Evolutionary conservation across 257 asterid genomes (phyloP).

Genomic region (Euphrasia confusa): DNA sequence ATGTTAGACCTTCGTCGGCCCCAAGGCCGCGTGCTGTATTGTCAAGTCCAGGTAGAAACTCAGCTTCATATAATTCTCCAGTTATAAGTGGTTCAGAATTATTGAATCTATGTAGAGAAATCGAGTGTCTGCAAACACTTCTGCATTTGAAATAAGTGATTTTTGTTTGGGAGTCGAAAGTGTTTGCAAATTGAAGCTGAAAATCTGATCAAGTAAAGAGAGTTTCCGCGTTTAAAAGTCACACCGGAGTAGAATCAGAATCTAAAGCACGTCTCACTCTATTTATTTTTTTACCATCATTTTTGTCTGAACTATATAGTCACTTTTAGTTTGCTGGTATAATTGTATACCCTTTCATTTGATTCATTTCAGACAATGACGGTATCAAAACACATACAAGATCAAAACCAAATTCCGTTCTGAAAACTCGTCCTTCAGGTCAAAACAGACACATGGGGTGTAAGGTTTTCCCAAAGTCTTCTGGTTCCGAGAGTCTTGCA

Average conservation of each 20-base stretch:
- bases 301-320: not conserved
- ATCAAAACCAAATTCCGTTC: conserved; percentile 36
- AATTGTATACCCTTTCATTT: not conserved
- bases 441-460: conserved; percentile 47
- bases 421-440: conserved; percentile 30
- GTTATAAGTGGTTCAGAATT: not conserved
- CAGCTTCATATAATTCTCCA: not conserved
- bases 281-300: too few relatives aligned
- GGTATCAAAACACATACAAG: conserved; percentile 40
- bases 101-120: not conserved
- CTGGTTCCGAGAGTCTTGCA: conserved; percentile 29
- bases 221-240: too few relatives aligned
- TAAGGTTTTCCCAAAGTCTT: conserved; percentile 43
- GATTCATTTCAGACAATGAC: conserved; percentile 67
- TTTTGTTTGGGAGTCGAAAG: too few relatives aligned
- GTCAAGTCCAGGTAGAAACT: conserved; percentile 74
- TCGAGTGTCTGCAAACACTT: not conserved
- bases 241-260: not conserved
- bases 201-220: too few relatives aligned
- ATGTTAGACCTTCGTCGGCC: conserved; percentile 50
- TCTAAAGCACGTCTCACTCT: too few relatives aligned
- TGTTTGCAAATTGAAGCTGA: too few relatives aligned
- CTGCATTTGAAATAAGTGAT: not conserved
- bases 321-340: not conserved
- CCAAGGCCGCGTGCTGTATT: conserved; percentile 95